Percentiles rank a stretch among this genome's conserved stretches.
Conservation (phyloP, 768 basidiomycete species). For the Suillus subalutaceus region DNA sequence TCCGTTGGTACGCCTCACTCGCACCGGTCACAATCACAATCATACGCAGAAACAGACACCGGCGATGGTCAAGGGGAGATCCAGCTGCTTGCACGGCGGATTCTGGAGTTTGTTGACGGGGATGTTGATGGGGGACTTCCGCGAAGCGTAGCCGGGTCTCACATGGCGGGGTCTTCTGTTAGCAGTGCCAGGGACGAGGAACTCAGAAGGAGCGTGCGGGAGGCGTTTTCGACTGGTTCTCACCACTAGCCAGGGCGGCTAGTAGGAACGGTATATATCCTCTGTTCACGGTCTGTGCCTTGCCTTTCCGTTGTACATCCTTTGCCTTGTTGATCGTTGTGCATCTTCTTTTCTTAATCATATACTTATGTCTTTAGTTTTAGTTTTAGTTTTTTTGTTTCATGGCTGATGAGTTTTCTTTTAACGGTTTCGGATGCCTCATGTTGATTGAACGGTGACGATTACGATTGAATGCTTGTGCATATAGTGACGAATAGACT, state of each 20-base stretch:
- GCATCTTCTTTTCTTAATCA: constrained; percentile 9
- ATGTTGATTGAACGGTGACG: neutral
- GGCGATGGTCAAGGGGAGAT: constrained; percentile 89
- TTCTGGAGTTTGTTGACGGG: constrained; percentile 84
- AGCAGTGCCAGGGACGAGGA: constrained; percentile 70
- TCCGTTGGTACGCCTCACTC: constrained; percentile 77
- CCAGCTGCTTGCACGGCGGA: constrained; percentile 78
- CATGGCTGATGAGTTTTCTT: constrained; percentile 3
- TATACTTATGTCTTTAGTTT: constrained; percentile 10
- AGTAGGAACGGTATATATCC: constrained; percentile 10
- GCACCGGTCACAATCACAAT: constrained; percentile 67
- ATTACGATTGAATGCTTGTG: constrained; percentile 2
- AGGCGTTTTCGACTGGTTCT: constrained; percentile 74
- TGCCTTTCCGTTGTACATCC: constrained; percentile 11
- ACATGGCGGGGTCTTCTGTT: constrained; percentile 70
- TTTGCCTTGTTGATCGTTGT: constrained; percentile 10
- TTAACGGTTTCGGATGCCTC: neutral
- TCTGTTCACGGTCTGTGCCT: neutral
- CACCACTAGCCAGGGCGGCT: constrained; percentile 35
- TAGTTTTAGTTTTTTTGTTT: neutral
- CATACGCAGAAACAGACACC: constrained; percentile 81
- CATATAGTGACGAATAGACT: constrained; percentile 4
- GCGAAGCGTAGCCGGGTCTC: constrained; percentile 64
- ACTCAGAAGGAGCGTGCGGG: constrained; percentile 77
- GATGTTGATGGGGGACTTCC: constrained; percentile 63